These are phyloP conservation scores for Bipolaris sorokiniana DNA, from an alignment of 2,329 filamentous ascomycete species.

Conservation along the genomic window DNA sequence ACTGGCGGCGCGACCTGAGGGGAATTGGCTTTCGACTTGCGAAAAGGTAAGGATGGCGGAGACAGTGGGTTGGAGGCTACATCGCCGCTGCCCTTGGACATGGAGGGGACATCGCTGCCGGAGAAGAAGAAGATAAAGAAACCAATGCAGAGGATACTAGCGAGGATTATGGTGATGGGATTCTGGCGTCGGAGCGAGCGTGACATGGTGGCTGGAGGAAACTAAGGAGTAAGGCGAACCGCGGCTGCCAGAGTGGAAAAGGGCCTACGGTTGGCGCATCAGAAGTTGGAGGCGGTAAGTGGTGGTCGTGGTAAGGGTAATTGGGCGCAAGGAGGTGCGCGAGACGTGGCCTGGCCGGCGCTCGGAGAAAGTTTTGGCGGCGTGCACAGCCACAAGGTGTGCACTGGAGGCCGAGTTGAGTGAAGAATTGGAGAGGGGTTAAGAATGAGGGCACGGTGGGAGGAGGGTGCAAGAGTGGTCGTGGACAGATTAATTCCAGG, in stretches of 20 bases:
- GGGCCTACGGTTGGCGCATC: constrained; percentile 43
- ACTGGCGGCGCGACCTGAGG: constrained; percentile 77
- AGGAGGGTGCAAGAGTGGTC: constrained; percentile 14
- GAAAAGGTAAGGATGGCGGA: constrained; percentile 75
- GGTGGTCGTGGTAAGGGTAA: constrained; percentile 22
- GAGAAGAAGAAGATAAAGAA: constrained; percentile 66
- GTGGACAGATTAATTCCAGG: constrained; percentile 31
- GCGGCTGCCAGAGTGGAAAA: constrained; percentile 35
- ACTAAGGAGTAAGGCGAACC: constrained; percentile 32
- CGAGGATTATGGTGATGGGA: constrained; percentile 75
- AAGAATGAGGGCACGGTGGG: constrained; percentile 5
- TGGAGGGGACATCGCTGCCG: constrained; percentile 62
- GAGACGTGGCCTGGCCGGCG: constrained; percentile 42
- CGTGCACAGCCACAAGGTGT: constrained; percentile 10
- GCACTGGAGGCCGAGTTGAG: constrained; percentile 3
- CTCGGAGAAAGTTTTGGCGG: constrained; percentile 25
- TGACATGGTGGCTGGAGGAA: constrained; percentile 54
- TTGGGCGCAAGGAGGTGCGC: constrained; percentile 35
- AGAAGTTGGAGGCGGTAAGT: constrained; percentile 28
- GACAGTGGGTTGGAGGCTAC: constrained; percentile 74
- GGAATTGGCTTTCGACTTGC: constrained; percentile 65
- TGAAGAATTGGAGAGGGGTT: background rate
- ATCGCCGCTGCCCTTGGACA: constrained; percentile 56
- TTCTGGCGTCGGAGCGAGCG: constrained; percentile 80
- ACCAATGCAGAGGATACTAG: constrained; percentile 71